A percentile compares a stretch with the other conserved stretches of the same genome.
Evolutionary conservation across 2,329 filamentous ascomycete genomes (phyloP).

Genomic region (Sporothrix brunneoviolacea): DNA sequence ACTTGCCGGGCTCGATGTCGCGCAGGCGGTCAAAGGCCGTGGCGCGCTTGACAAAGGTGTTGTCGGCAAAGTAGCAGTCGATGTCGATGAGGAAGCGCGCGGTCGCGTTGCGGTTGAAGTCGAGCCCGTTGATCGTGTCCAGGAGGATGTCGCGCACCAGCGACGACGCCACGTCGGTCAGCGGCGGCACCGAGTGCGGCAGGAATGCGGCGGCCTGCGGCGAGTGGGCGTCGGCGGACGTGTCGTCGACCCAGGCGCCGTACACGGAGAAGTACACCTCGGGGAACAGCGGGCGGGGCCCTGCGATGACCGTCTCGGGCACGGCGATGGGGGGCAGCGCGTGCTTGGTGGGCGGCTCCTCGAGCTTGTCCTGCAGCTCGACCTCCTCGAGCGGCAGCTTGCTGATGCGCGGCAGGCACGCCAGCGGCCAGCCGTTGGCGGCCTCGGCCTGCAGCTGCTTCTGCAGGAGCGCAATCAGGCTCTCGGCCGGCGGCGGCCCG

Average conservation of each 20-base stretch:
- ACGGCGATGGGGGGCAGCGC: conserved; percentile 68
- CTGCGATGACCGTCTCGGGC: conserved; percentile 68
- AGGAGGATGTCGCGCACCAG: conserved; percentile 78
- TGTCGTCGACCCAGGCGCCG: conserved; percentile 18
- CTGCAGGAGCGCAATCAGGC: conserved; percentile 74
- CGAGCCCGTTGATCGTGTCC: conserved; percentile 88
- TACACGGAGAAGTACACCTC: conserved; percentile 95
- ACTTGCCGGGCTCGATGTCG: conserved; percentile 55
- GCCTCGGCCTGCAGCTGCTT: conserved; percentile 77
- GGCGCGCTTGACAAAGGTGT: conserved; percentile 87
- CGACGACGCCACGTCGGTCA: conserved; percentile 68
- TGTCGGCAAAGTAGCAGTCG: conserved; percentile 86
- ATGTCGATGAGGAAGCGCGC: conserved; percentile 89
- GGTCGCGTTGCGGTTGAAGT: conserved; percentile 83
- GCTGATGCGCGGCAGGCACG: conserved; percentile 62
- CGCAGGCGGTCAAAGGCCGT: conserved; percentile 87
- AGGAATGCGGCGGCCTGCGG: conserved; percentile 60
- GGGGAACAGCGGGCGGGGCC: conserved; percentile 73
- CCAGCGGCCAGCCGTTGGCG: conserved; percentile 65
- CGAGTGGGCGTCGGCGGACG: neutral
- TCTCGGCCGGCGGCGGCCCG: conserved; percentile 56
- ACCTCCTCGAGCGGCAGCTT: conserved; percentile 55
- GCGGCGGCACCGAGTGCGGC: conserved; percentile 77
- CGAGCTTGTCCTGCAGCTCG: conserved; percentile 54
- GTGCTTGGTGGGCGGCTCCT: conserved; percentile 58